Percentiles rank a stretch among this genome's conserved stretches.
phyloP scores from a whole-genome alignment of 2,329 filamentous ascomycete species.

The Lachnellula arida region DNA sequence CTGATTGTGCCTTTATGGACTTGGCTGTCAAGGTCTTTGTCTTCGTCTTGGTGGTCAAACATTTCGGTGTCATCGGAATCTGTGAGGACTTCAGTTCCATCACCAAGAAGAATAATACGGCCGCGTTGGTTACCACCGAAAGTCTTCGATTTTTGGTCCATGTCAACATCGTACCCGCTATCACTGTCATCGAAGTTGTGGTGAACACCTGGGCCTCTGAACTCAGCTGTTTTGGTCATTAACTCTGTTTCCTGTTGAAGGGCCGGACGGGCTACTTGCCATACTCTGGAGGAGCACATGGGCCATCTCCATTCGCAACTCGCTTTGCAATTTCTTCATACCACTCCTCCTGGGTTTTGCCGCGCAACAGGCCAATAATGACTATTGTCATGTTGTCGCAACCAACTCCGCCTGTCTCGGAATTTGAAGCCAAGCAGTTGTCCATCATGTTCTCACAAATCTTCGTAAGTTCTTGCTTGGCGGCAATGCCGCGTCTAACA shows the following conservation, averaged over 20 bases:
- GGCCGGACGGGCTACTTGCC: constrained; percentile 52
- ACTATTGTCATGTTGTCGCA: constrained; percentile 99
- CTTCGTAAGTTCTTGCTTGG: constrained; percentile 88
- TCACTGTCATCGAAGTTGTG: constrained; percentile 79
- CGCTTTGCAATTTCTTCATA: constrained; percentile 92
- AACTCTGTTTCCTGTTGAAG: constrained; percentile 18
- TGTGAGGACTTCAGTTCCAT: constrained; percentile 88
- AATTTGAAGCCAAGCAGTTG: constrained; percentile 96
- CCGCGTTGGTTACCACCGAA: constrained; percentile 70
- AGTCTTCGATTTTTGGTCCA: constrained; percentile 57
- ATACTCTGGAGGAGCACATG: constrained; percentile 98
- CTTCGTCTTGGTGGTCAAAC: constrained; percentile 84
- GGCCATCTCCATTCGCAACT: constrained; percentile 93
- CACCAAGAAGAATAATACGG: constrained; percentile 89
- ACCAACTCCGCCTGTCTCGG: constrained; percentile 93
- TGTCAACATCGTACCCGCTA: constrained; percentile 70
- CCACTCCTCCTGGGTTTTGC: constrained; percentile 95
- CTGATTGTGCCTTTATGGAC: constrained; percentile 58
- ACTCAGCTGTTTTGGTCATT: constrained; percentile 59
- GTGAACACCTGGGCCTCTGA: constrained; percentile 76
- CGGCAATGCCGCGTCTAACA: constrained; percentile 90
- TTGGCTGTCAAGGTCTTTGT: constrained; percentile 81
- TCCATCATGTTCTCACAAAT: constrained; percentile 99
- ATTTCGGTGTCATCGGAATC: constrained; percentile 88
- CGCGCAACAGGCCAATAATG: constrained; percentile 81